Evolutionary conservation across 2,329 filamentous ascomycete species (phyloP).

Genomic region (Domatiomyces catenatus): DNA sequence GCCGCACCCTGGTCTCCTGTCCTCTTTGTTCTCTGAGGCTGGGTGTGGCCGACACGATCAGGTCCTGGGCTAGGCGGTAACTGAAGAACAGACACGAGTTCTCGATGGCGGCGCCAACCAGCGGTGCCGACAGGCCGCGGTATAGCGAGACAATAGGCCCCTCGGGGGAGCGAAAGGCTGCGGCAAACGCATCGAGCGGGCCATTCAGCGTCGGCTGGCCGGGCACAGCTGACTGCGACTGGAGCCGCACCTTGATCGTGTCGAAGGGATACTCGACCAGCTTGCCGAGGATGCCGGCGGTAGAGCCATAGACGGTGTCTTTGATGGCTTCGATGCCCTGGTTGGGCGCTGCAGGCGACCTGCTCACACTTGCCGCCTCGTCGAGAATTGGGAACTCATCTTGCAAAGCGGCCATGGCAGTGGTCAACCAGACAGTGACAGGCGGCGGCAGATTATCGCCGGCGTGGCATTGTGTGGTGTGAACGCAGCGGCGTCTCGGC

Average conservation of each 20-base stretch:
- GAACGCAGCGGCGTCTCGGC: slow-evolving; percentile 1
- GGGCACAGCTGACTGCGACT: slow-evolving; percentile 83
- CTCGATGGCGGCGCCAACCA: slow-evolving; percentile 82
- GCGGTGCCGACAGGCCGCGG: slow-evolving; percentile 78
- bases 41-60: slow-evolving; percentile 51
- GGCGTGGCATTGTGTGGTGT: slow-evolving; percentile 22
- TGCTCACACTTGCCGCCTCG: neutral
- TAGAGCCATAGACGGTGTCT: slow-evolving; percentile 75
- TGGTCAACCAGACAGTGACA: neutral
- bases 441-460: slow-evolving; percentile 20
- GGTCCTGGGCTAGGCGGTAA: slow-evolving; percentile 50
- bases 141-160: slow-evolving; percentile 65
- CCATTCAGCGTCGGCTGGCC: slow-evolving; percentile 31
- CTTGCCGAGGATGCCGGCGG: slow-evolving; percentile 78
- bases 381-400: slow-evolving; percentile 7
- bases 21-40: slow-evolving; percentile 16
- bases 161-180: slow-evolving; percentile 64
- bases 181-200: slow-evolving; percentile 70
- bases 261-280: slow-evolving; percentile 98
- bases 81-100: slow-evolving; percentile 88
- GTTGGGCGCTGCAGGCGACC: slow-evolving; percentile 18
- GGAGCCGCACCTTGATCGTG: slow-evolving; percentile 90
- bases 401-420: slow-evolving; percentile 14
- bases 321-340: slow-evolving; percentile 57
- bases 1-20: slow-evolving; percentile 24